Evolutionary conservation across 2,329 filamentous ascomycete genomes (phyloP), one percentile per base, ranked within the genome.

Genomic region (Talaromyces rugulosus): DNA sequence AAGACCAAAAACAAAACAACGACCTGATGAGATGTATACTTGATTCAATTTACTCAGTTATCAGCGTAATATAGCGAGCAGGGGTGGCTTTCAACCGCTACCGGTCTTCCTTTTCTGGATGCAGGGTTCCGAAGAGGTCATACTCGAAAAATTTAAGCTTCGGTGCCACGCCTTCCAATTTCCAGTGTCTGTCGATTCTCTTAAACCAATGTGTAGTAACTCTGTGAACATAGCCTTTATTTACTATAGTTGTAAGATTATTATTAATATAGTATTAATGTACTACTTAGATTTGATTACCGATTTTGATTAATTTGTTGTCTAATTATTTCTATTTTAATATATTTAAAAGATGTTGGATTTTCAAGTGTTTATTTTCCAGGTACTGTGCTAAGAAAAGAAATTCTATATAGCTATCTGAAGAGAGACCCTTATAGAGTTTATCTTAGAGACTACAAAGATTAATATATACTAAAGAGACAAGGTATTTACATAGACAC

Each of bases 151-250:
- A 36, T 8, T 40, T 28, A 44, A 55, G 65, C 59, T 47, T 16
- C 0, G 57, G 47, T 23, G 33, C 57, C 2, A 53, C 30, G 8
- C 57, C 57, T 30, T 51, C 57, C 16, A 59, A 28, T 40, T 59
- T 59, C 57, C 57, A 59, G 4, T n/a, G 30, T 30, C 47, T 31
- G 7, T 59, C 33, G 14, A 59, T 31, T 51, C 42, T 59, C 9
- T 47, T 14, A 14, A 36, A 59, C 47, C 33, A 42, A 14, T 30
- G 50, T 2, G 57, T 59, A 0, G 47, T 34, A 11, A 23, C 14
- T 9, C 57, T 47, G n/a, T 59, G 57, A 16, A 11, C 57, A 59
- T 59, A 47, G 5, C 57, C 57, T 34, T 59, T 59, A 1, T 30
- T 28, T 9, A 23, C 47, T n/a, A 59, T 47, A 11, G 12, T 47